Percentiles rank a stretch among this genome's conserved stretches.
These are phyloP conservation scores for Cutaneotrichosporon sp. DNA, from an alignment of 1,284 basidiomycete genomes.

Conservation along the genomic window DNA sequence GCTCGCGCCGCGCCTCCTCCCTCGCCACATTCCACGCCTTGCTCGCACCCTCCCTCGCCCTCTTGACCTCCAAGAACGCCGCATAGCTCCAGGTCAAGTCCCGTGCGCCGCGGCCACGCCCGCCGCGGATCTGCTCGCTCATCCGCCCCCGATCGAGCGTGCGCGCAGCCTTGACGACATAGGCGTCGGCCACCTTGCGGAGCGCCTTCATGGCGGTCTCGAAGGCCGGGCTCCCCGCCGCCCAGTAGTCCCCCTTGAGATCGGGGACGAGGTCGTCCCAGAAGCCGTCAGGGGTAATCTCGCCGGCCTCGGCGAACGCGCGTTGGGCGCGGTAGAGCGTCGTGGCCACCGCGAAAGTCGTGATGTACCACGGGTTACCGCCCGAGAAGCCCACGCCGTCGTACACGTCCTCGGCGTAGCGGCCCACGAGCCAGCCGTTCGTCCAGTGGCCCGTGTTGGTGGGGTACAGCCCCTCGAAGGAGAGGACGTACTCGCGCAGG, in stretches of 20 bases:
- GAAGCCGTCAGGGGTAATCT: conserved; percentile 36
- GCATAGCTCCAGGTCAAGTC: conserved; percentile 56
- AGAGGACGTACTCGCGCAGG: conserved; percentile 44
- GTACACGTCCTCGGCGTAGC: conserved; percentile 57
- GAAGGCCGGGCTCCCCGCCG: conserved; percentile 9
- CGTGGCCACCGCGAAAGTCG: conserved; percentile 53
- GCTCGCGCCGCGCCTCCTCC: neutral
- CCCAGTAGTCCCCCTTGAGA: neutral
- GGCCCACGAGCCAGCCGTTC: conserved; percentile 53
- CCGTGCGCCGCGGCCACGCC: conserved; percentile 39
- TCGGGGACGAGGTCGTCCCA: conserved; percentile 41
- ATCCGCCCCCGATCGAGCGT: conserved; percentile 36
- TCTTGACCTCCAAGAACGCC: conserved; percentile 37
- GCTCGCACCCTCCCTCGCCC: conserved; percentile 26
- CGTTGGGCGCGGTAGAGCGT: conserved; percentile 45
- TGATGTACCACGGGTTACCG: conserved; percentile 56
- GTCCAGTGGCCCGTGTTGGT: conserved; percentile 49
- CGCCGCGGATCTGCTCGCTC: conserved; percentile 53
- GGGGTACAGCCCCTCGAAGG: conserved; percentile 51
- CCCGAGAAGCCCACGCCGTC: conserved; percentile 49
- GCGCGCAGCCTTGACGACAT: conserved; percentile 25
- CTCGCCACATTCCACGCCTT: neutral
- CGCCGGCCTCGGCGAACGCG: conserved; percentile 18
- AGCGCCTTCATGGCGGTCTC: conserved; percentile 33
- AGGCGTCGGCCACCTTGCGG: conserved; percentile 45